phyloP scores from a whole-genome alignment of 768 basidiomycete species.

The Lanmaoa rubissima region DNA sequence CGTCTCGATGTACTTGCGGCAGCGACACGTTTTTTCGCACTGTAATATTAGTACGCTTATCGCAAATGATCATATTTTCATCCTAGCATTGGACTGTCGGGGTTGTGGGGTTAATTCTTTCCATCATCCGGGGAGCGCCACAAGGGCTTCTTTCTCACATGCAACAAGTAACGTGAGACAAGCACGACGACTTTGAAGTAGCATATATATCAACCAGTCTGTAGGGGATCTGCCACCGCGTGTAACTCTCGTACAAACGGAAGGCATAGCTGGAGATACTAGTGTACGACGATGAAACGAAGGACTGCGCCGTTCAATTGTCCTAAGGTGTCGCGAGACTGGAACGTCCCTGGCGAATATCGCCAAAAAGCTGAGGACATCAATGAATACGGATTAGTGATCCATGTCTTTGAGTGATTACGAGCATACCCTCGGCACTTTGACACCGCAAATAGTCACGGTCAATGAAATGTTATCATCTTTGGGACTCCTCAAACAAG shows the following conservation, averaged over 20 bases:
- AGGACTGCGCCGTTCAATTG: neutral
- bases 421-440: neutral
- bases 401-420: neutral
- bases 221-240: neutral
- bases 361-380: neutral
- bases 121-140: neutral
- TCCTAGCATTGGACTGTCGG: slow-evolving; percentile 3
- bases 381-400: neutral
- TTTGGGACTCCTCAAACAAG: neutral
- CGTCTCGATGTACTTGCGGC: neutral
- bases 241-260: neutral
- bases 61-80: slow-evolving; percentile 5
- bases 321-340: neutral
- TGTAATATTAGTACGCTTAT: slow-evolving; percentile 3
- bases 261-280: neutral
- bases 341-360: neutral
- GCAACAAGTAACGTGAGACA: neutral
- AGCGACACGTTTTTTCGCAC: neutral
- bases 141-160: neutral
- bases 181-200: neutral
- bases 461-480: neutral
- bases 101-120: neutral
- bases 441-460: too few species aligned
- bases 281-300: neutral
- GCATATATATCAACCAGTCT: neutral